These are phyloP conservation scores for Raphanus sativus DNA, from an alignment of 345 rosid species.

Conservation along the genomic window DNA sequence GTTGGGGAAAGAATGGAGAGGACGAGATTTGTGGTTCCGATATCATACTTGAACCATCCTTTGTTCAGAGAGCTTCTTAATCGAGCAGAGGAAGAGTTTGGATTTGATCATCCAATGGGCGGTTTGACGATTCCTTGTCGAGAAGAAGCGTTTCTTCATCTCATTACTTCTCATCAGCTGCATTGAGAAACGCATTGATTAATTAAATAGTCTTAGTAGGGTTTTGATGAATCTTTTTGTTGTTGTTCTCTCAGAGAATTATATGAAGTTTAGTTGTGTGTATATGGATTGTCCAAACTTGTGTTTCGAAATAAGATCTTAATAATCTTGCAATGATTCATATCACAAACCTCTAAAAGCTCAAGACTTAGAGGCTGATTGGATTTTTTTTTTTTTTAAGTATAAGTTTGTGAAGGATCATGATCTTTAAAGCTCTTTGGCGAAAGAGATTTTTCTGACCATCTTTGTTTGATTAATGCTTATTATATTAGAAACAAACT, in stretches of 20 bases:
- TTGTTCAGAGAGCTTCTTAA: constrained; percentile 57
- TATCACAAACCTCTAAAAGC: background rate
- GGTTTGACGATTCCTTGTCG: constrained; percentile 80
- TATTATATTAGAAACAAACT: background rate
- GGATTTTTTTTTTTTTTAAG: background rate
- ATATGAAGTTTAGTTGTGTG: constrained; percentile 1
- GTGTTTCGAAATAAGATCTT: background rate
- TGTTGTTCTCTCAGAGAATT: background rate
- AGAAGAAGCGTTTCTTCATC: constrained; percentile 56
- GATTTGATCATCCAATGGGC: constrained; percentile 77
- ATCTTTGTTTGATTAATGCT: background rate
- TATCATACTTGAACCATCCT: constrained; percentile 67
- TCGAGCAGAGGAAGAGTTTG: constrained; percentile 74
- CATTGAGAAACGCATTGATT: constrained; percentile 37
- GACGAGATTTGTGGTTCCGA: constrained; percentile 67
- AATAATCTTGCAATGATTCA: background rate
- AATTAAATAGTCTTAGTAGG: background rate
- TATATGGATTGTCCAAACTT: background rate
- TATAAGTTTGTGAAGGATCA: background rate
- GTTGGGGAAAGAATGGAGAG: constrained; percentile 42
- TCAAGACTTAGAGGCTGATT: background rate
- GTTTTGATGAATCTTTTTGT: constrained; percentile 6
- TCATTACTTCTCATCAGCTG: constrained; percentile 45
- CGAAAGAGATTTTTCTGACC: background rate
- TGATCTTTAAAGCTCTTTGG: background rate